phyloP scores from a whole-genome alignment of 345 rosid genomes.

The Acer negundo region DNA sequence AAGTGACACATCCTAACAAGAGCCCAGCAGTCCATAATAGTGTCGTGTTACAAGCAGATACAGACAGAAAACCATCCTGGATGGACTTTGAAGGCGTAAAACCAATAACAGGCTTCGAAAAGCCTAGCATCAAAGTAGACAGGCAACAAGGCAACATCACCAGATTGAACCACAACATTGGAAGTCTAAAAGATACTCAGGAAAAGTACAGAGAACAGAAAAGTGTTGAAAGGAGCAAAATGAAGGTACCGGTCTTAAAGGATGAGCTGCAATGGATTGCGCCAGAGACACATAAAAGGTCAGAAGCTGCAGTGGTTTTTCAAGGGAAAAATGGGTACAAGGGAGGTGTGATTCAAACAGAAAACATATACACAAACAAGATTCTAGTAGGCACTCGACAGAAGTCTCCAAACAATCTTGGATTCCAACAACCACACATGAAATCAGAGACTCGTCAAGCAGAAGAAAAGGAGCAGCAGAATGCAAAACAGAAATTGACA shows the following conservation, averaged over 20 bases:
- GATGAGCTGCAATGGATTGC: slow-evolving; percentile 36
- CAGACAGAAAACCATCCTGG: slow-evolving; percentile 28
- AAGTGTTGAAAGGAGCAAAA: slow-evolving; percentile 28
- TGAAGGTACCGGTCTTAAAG: slow-evolving; percentile 27
- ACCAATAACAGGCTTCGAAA: slow-evolving; percentile 25
- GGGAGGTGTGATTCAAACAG: slow-evolving; percentile 30
- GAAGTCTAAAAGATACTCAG: slow-evolving; percentile 31
- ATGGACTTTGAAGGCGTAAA: slow-evolving; percentile 37
- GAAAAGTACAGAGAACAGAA: slow-evolving; percentile 42
- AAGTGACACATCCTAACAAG: slow-evolving; percentile 33
- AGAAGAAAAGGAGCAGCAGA: slow-evolving; percentile 32
- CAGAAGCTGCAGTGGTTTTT: slow-evolving; percentile 27
- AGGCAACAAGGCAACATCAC: slow-evolving; percentile 30
- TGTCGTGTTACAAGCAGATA: slow-evolving; percentile 26
- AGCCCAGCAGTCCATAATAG: slow-evolving; percentile 29
- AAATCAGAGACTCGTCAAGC: slow-evolving; percentile 28
- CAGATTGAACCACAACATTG: slow-evolving; percentile 17
- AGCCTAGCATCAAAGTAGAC: slow-evolving; percentile 25
- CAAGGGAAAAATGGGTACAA: slow-evolving; percentile 30
- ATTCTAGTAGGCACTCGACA: slow-evolving; percentile 31
- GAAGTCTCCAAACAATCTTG: slow-evolving; percentile 26
- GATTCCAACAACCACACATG: slow-evolving; percentile 26
- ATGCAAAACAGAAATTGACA: slow-evolving; percentile 36
- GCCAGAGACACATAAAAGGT: slow-evolving; percentile 28
- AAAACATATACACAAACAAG: slow-evolving; percentile 31